Percentiles rank a stretch among this genome's conserved stretches.
Evolutionary conservation across 768 basidiomycete genomes (phyloP).

Genomic region (Trametes meyenii): DNA sequence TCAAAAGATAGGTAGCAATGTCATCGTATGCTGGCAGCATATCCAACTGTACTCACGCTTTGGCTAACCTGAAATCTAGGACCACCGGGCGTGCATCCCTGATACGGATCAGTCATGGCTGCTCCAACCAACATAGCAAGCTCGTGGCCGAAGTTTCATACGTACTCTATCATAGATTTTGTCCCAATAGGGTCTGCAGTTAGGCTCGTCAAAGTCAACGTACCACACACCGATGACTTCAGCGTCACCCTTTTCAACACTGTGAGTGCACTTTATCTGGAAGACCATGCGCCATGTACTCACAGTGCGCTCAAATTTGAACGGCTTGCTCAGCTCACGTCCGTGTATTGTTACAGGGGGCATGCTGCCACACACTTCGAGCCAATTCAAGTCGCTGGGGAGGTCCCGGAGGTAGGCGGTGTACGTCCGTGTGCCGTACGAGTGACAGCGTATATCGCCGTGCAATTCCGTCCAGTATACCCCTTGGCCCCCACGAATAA

Average conservation of each 20-base stretch:
- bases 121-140: not conserved
- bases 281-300: not conserved
- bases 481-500: slow-evolving; percentile 14
- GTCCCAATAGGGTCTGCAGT: slow-evolving; percentile 24
- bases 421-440: slow-evolving; percentile 25
- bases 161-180: slow-evolving; percentile 11
- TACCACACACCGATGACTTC: slow-evolving; percentile 17
- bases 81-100: slow-evolving; percentile 12
- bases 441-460: slow-evolving; percentile 14
- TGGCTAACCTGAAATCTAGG: not conserved
- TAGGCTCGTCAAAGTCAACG: slow-evolving; percentile 19
- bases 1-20: not conserved
- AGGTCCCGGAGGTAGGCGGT: slow-evolving; percentile 19
- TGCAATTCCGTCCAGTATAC: slow-evolving; percentile 21
- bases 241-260: not conserved
- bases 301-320: slow-evolving; percentile 11
- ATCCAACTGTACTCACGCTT: no score
- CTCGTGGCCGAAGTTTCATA: not conserved
- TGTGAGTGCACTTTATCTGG: not conserved
- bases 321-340: slow-evolving; percentile 7
- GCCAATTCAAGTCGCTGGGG: slow-evolving; percentile 14
- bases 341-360: slow-evolving; percentile 19
- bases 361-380: slow-evolving; percentile 20
- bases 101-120: not conserved
- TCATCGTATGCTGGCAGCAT: no score